These are phyloP conservation scores for Haematococcus lacustris DNA, from an alignment of 139 green algal genomes.

Conservation along the genomic window DNA sequence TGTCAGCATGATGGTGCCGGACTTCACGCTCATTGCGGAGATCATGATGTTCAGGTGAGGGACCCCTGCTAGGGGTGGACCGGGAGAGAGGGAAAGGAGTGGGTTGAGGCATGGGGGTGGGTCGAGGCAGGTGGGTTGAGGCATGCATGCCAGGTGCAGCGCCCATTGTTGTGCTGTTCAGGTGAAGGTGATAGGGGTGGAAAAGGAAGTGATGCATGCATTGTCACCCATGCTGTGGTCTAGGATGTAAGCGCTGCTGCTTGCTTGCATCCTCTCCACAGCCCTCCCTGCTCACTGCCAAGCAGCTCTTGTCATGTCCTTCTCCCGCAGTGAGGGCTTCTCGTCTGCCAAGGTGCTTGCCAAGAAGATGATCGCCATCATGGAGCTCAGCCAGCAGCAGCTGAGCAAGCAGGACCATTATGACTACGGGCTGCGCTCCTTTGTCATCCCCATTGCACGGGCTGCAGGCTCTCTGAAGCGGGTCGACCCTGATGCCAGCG, in stretches of 20 bases:
- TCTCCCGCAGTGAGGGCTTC: conserved; percentile 57
- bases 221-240: too few relatives aligned
- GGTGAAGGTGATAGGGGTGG: too few relatives aligned
- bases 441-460: conserved; percentile 77
- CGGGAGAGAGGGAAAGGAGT: too few relatives aligned
- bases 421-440: conserved; percentile 73
- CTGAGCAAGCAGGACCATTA: conserved; percentile 86
- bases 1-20: conserved; percentile 85
- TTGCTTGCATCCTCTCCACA: too few relatives aligned
- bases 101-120: too few relatives aligned
- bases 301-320: not conserved
- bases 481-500: conserved; percentile 55
- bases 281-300: too few relatives aligned
- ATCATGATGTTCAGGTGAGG: conserved; percentile 75
- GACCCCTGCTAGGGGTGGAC: too few relatives aligned
- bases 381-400: conserved; percentile 82
- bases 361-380: conserved; percentile 88
- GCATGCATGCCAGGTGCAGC: too few relatives aligned
- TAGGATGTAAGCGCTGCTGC: too few relatives aligned
- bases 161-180: too few relatives aligned
- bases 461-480: conserved; percentile 74
- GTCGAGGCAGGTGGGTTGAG: too few relatives aligned
- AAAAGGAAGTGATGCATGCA: too few relatives aligned
- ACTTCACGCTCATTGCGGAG: conserved; percentile 84
- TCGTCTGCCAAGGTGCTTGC: conserved; percentile 62